A percentile compares a stretch with the other conserved stretches of the same genome.
phyloP scores from a whole-genome alignment of 2,329 filamentous ascomycete genomes.

The Curvularia verruculosa region DNA sequence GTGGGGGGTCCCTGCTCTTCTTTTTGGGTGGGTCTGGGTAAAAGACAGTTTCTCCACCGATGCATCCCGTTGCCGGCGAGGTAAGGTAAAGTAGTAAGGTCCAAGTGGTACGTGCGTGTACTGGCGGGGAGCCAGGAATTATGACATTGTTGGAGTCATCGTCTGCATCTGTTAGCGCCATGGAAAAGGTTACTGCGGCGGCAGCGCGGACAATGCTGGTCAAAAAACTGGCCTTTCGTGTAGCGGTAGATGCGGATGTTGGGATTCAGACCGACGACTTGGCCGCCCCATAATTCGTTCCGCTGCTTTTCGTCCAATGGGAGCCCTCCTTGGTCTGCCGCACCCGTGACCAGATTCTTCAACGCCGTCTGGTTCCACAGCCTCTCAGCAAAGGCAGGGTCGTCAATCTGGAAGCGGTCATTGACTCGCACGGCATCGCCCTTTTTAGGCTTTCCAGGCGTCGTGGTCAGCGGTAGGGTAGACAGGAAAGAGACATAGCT shows the following conservation, averaged over 20 bases:
- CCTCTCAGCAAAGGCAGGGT: conserved; percentile 72
- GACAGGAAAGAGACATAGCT: conserved; percentile 76
- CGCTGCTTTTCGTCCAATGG: conserved; percentile 40
- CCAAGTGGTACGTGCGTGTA: conserved; percentile 79
- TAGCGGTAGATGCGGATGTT: conserved; percentile 93
- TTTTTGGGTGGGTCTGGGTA: conserved; percentile 66
- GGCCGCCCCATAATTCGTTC: conserved; percentile 71
- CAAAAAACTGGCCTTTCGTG: conserved; percentile 84
- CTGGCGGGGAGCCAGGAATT: conserved; percentile 52
- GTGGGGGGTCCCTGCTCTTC: conserved; percentile 47
- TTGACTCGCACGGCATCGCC: conserved; percentile 86
- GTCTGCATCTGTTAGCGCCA: conserved; percentile 54
- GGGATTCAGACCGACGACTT: conserved; percentile 81
- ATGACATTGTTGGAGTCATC: conserved; percentile 82
- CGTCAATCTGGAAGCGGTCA: conserved; percentile 84
- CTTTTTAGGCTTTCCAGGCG: conserved; percentile 76
- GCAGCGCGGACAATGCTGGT: conserved; percentile 74
- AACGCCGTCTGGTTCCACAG: conserved; percentile 81
- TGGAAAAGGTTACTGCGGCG: not conserved
- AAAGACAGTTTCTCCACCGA: conserved; percentile 90
- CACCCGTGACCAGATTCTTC: conserved; percentile 60
- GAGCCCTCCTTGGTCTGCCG: conserved; percentile 45
- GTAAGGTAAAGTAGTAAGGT: conserved; percentile 88
- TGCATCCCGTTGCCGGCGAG: conserved; percentile 73
- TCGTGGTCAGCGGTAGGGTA: conserved; percentile 74